These are phyloP conservation scores for Herpetospermum pedunculosum DNA, from an alignment of 306 rosid genomes.

Conservation along the genomic window DNA sequence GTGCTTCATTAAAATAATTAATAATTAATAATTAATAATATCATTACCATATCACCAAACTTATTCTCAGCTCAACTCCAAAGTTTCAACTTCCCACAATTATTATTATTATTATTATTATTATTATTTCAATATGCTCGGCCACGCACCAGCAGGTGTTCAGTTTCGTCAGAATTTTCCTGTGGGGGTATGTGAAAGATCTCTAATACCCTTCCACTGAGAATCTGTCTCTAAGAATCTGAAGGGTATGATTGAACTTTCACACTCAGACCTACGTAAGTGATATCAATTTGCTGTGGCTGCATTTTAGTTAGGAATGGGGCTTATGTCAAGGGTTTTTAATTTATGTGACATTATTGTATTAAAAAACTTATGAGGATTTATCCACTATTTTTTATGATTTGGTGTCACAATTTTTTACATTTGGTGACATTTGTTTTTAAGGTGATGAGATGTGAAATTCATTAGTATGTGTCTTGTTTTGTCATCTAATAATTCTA, in stretches of 20 bases:
- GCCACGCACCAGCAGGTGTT: not conserved
- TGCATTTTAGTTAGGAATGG: not conserved
- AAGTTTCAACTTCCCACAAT: not conserved
- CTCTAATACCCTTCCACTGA: not conserved
- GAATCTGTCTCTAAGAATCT: not conserved
- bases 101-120: not conserved
- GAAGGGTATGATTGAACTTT: not conserved
- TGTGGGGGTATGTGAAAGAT: not conserved
- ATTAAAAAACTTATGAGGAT: not conserved
- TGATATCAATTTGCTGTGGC: too few species aligned
- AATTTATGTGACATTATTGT: not conserved
- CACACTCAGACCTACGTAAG: too few species aligned
- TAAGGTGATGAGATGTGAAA: not conserved
- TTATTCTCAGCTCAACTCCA: not conserved
- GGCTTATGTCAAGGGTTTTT: not conserved
- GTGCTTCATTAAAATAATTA: not conserved
- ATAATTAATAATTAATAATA: not conserved
- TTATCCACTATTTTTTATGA: not conserved
- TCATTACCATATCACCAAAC: not conserved
- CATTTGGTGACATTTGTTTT: not conserved
- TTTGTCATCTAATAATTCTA: not conserved
- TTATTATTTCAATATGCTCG: not conserved
- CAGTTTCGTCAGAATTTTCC: not conserved
- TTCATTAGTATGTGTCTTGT: not conserved
- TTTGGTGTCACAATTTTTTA: not conserved